Conservation (phyloP, 1,139 yeast genomes). For the Yamadazyma atmosphaerica region DNA sequence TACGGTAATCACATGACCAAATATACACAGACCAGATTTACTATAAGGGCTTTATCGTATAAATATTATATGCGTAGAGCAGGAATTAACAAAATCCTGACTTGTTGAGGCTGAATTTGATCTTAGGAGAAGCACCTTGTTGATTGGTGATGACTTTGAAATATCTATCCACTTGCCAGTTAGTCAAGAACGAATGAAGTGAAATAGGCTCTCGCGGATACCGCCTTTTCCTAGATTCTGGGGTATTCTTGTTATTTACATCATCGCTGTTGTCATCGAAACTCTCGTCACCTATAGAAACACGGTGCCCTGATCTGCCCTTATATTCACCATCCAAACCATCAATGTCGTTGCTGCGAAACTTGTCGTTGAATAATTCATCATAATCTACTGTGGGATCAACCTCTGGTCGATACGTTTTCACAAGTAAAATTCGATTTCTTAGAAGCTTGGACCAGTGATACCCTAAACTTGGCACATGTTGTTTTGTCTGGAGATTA, state of each 20-base stretch:
- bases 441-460: conserved; percentile 38
- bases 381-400: conserved; percentile 5
- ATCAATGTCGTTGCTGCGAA: not conserved
- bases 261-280: not conserved
- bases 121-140: not conserved
- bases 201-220: not conserved
- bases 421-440: conserved; percentile 34
- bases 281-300: not conserved
- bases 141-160: not conserved
- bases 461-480: conserved; percentile 43
- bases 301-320: too few species aligned
- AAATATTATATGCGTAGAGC: too few species aligned
- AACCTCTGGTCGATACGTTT: conserved; percentile 30
- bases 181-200: not conserved
- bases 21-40: not conserved
- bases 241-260: not conserved
- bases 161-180: conserved; percentile 1
- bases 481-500: conserved; percentile 21
- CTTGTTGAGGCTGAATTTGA: not conserved
- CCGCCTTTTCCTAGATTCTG: not conserved
- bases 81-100: not conserved
- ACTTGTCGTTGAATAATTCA: not conserved
- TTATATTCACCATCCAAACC: not conserved
- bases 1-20: not conserved
- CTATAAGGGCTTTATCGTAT: too few species aligned